These are phyloP conservation scores for Clonostachys sp. DNA, from an alignment of 2,329 filamentous ascomycete genomes.

Conservation along the genomic window DNA sequence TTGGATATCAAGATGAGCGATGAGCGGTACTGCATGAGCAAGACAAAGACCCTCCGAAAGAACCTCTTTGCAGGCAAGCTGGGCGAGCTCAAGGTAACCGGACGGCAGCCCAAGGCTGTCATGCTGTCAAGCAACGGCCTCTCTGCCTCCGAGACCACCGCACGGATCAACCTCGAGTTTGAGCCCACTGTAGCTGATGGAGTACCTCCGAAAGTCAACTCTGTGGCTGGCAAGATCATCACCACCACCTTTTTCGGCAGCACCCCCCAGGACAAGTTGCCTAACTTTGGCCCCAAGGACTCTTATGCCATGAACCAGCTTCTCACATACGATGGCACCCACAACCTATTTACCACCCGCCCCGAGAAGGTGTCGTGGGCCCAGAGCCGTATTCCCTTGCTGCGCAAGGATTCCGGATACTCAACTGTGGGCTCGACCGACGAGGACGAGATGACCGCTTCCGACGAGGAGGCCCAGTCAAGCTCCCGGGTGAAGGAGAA, in stretches of 20 bases:
- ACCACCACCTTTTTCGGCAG: conserved; percentile 48
- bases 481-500: conserved; percentile 2
- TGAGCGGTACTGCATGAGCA: conserved; percentile 41
- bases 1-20: conserved; percentile 42
- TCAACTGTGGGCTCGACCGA: conserved; percentile 20
- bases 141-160: conserved; percentile 31
- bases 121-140: conserved; percentile 46
- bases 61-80: conserved; percentile 46
- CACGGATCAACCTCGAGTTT: conserved; percentile 41
- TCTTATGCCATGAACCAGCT: conserved; percentile 32
- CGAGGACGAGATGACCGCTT: conserved; percentile 26
- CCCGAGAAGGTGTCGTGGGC: conserved; percentile 34
- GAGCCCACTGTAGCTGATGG: conserved; percentile 35
- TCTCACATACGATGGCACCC: conserved; percentile 40
- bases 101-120: conserved; percentile 40
- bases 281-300: conserved; percentile 43
- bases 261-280: conserved; percentile 36
- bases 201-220: conserved; percentile 41
- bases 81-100: conserved; percentile 40
- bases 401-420: conserved; percentile 50
- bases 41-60: conserved; percentile 48
- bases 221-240: conserved; percentile 43
- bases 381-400: conserved; percentile 20
- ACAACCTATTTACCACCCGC: conserved; percentile 29
- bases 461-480: conserved; percentile 10